phyloP scores from a whole-genome alignment of 192 early-diverging fungal genomes.

The Backusella sp. region DNA sequence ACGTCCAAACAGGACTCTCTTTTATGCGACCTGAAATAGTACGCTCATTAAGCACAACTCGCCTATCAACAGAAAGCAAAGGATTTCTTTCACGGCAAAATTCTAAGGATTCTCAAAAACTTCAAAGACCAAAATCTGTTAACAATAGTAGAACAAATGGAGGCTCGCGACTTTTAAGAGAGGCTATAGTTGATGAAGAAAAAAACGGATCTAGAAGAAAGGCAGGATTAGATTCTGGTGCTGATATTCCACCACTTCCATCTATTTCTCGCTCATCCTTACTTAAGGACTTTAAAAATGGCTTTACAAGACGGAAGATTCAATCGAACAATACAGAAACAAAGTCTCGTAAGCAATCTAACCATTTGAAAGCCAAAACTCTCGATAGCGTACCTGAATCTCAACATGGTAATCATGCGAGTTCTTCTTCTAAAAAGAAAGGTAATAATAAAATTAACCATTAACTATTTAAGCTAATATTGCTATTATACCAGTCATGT shows the following conservation, averaged over 20 bases:
- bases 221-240: too few relatives aligned
- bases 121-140: neutral
- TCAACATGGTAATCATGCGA: neutral
- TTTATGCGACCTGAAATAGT: neutral
- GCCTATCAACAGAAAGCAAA: neutral
- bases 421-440: neutral
- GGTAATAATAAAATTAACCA: neutral
- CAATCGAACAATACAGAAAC: neutral
- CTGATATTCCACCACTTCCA: conserved; percentile 3
- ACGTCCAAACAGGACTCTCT: neutral
- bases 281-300: conserved; percentile 5
- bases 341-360: neutral
- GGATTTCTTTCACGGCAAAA: neutral
- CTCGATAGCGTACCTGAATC: conserved; percentile 2
- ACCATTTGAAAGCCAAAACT: neutral
- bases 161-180: conserved; percentile 1
- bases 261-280: conserved; percentile 5
- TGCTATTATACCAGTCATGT: neutral
- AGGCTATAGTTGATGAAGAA: conserved; percentile 6
- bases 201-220: neutral
- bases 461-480: neutral
- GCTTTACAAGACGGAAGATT: neutral
- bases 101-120: neutral
- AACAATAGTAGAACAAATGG: neutral
- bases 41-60: conserved; percentile 5